phyloP scores from a whole-genome alignment of 805 yeast genomes.

The Alloascoidea hylecoeti region DNA sequence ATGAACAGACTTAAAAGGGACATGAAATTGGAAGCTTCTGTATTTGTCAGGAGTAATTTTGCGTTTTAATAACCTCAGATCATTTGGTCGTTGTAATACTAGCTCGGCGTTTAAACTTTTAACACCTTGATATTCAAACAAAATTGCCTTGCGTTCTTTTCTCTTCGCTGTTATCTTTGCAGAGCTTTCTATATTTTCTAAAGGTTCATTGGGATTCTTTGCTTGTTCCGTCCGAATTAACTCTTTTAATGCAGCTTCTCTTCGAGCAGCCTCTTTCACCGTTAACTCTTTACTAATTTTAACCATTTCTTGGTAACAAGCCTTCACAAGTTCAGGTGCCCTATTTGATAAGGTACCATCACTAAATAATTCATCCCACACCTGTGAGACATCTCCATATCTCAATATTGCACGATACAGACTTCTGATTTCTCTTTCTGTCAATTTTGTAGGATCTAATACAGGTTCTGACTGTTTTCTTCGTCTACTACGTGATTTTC shows the following conservation, averaged over 20 bases:
- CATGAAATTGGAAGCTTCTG: slow-evolving; percentile 43
- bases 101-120: slow-evolving; percentile 86
- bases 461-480: slow-evolving; percentile 15
- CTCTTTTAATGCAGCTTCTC: slow-evolving; percentile 34
- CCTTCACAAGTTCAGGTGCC: slow-evolving; percentile 64
- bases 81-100: slow-evolving; percentile 74
- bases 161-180: slow-evolving; percentile 5
- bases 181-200: slow-evolving; percentile 9
- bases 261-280: slow-evolving; percentile 49
- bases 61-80: slow-evolving; percentile 54
- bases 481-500: slow-evolving; percentile 20
- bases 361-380: slow-evolving; percentile 76
- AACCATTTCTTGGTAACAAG: slow-evolving; percentile 61
- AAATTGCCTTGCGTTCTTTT: slow-evolving; percentile 78
- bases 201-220: slow-evolving; percentile 10
- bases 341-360: slow-evolving; percentile 85
- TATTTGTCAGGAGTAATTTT: slow-evolving; percentile 38
- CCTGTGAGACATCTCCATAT: slow-evolving; percentile 62
- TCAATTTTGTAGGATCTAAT: slow-evolving; percentile 41
- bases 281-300: slow-evolving; percentile 46
- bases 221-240: slow-evolving; percentile 11
- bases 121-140: slow-evolving; percentile 81
- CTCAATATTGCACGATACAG: slow-evolving; percentile 72
- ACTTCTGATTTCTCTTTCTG: slow-evolving; percentile 78
- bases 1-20: slow-evolving; percentile 63